Base-by-base conservation (phyloP, 139 green algal species). In the Choricystis sp. region DNA sequence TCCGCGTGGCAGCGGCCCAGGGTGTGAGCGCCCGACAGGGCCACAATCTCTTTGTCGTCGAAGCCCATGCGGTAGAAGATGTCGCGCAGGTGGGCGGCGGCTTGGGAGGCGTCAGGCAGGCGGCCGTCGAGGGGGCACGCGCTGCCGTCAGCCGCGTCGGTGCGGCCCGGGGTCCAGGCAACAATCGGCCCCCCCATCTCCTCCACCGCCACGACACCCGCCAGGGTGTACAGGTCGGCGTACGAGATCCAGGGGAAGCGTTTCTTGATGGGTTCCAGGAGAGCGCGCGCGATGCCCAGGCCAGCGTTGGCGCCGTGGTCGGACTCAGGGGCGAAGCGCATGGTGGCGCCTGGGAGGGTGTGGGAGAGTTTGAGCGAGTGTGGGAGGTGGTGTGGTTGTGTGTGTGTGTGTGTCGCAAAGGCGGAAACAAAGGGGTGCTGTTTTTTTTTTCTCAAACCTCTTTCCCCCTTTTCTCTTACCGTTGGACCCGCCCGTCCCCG, bases 31-130 rank as follows among this genome's bases (percentile, higher is more conserved):
- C 88, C 89, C 31, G 57, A 71, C 28, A 96, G 77, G 20, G 89
- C 89, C 58, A 95, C 88, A 30, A 92, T 94, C 75, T 95, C 89
- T 48, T 83, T 77, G 52, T 77, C 65, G 61, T 74, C 59, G 57
- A 77, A 77, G 22, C 85, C 87, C 89, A 96, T 96, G 56, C 89
- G 77, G 61, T 86, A 79, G 71, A 96, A 96, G 56, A 95, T 69
- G 60, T 90, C 82, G 14, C 87, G 72, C 24, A 96, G 56, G 76
- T 95, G 85, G 4, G 72, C 65, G 1, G 77, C 68, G 21, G 19
- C 76, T 72, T 86, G 75, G 55, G 66, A 63, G 2, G 75, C 88
- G 66, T 92, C 84, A 19, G 88, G 88, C 69, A 95, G 75, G 25
- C 85, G 77, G 57, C 86, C 85, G 55, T 95, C 83, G 1, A 86